Evolutionary conservation across 2,329 filamentous ascomycete genomes (phyloP), one percentile per base, ranked within the genome.

Genomic region (Fusarium staphyleae): DNA sequence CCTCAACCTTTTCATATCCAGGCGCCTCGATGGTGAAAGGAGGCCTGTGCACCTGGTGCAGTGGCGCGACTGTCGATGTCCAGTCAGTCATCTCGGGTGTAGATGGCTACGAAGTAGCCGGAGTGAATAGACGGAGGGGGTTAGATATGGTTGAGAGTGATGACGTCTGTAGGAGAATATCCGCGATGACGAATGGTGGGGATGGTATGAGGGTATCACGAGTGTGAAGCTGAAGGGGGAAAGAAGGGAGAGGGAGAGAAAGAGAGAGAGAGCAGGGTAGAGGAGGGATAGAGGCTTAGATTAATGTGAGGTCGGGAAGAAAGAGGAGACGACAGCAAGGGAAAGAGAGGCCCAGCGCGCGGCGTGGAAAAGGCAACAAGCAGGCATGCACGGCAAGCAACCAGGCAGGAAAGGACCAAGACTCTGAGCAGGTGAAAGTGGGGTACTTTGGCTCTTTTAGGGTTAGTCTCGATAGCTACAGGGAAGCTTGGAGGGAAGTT

Each of bases 11-110:
- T 69, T 86, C 75, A 61, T 79, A 84, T 66, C 87, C 89, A 13
- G 88, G 78, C 10, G 82, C 85, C 66, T 95, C 89, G 68, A 92
- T 78, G 50, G 88, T 87, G 78, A 87, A 93, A 12, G 91, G 90
- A 28, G 86, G 83, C 73, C 86, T 85, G 75, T 88, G 87, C 67
- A 83, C 78, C 74, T 83, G 83, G 67, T 79, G 75, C 57, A 85
- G 70, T 57, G 83, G 83, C 69, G 80, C 75, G 22, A 78, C 71
- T 60, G 78, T 78, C 66, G 67, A 66, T 48, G 66, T 75, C 71
- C 74, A 78, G 63, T 74, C 69, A 47, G 57, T 46, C 60, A 66
- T 67, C 48, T 52, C 62, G 53, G 32, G 35, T 48, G 46, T 41
- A 48, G 62, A 44, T 48, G 41, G 57, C 50, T 55, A 52, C 48